Evolutionary conservation across 345 rosid genomes (phyloP).

Genomic region (Camelina sativa): DNA sequence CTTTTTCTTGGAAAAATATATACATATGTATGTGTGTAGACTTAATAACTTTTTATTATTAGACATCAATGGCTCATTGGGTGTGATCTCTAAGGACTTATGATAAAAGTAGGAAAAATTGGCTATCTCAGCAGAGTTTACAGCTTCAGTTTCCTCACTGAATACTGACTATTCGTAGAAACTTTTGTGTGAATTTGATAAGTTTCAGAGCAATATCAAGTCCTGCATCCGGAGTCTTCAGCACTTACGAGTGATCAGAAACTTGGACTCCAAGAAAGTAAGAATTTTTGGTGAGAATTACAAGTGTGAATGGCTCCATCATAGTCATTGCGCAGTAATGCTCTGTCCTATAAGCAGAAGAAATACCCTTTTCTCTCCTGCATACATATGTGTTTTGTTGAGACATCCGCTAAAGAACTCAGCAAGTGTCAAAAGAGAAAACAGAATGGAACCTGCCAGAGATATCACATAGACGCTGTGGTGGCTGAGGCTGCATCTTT

Average conservation of each 20-base stretch:
- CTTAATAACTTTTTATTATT: slow-evolving; percentile 7
- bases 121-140: slow-evolving; percentile 25
- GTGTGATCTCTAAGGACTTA: slow-evolving; percentile 21
- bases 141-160: slow-evolving; percentile 42
- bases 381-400: background rate
- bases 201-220: slow-evolving; percentile 32
- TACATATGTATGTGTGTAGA: background rate
- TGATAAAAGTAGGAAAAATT: no score
- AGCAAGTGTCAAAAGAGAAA: background rate
- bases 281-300: slow-evolving; percentile 45
- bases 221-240: slow-evolving; percentile 34
- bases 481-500: slow-evolving; percentile 25
- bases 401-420: background rate
- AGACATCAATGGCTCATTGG: slow-evolving; percentile 42
- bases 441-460: slow-evolving; percentile 38
- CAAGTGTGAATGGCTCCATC: slow-evolving; percentile 47
- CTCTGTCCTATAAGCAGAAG: slow-evolving; percentile 51
- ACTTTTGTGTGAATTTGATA: slow-evolving; percentile 34
- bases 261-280: slow-evolving; percentile 45
- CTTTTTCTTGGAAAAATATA: background rate
- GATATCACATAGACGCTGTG: slow-evolving; percentile 44
- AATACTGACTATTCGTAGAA: slow-evolving; percentile 32
- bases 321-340: slow-evolving; percentile 45
- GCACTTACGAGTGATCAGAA: slow-evolving; percentile 24
- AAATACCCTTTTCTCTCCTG: slow-evolving; percentile 46